Conservation (phyloP, 208 protist genomes). For the Acanthamoeba royreba region DNA sequence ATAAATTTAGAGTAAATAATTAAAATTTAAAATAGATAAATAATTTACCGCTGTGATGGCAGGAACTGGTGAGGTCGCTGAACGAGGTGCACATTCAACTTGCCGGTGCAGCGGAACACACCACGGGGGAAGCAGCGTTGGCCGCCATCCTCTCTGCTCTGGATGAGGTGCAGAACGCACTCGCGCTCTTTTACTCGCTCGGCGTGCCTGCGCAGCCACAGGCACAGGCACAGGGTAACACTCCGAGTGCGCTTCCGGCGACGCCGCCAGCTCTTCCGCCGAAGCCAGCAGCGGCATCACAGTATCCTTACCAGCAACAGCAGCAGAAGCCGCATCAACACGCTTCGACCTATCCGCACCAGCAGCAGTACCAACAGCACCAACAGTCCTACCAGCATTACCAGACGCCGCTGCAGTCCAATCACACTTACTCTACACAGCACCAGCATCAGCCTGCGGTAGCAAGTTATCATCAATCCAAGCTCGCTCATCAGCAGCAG, state of each 20-base stretch:
- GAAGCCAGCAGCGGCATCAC: too few relatives aligned
- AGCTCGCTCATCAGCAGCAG: neutral
- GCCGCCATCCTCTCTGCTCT: neutral
- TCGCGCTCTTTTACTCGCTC: neutral
- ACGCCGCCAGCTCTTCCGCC: neutral
- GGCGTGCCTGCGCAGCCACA: too few relatives aligned
- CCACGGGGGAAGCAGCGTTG: neutral
- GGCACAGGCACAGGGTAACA: too few relatives aligned
- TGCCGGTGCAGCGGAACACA: neutral
- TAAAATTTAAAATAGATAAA: too few relatives aligned
- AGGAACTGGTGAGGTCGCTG: neutral
- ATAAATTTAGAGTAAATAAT: too few relatives aligned
- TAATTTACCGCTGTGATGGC: too few relatives aligned
- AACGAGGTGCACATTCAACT: neutral
- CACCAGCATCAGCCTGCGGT: neutral
- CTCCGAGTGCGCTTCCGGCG: neutral
- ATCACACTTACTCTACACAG: neutral
- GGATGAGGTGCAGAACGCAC: neutral
- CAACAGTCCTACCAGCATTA: neutral
- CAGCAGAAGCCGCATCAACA: too few relatives aligned
- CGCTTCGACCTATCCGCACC: too few relatives aligned
- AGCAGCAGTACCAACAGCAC: neutral
- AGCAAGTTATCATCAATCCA: neutral
- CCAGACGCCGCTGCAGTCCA: neutral
- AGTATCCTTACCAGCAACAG: neutral